phyloP scores from a whole-genome alignment of 1,139 yeast genomes.

The Debaryomyces nepalensis region DNA sequence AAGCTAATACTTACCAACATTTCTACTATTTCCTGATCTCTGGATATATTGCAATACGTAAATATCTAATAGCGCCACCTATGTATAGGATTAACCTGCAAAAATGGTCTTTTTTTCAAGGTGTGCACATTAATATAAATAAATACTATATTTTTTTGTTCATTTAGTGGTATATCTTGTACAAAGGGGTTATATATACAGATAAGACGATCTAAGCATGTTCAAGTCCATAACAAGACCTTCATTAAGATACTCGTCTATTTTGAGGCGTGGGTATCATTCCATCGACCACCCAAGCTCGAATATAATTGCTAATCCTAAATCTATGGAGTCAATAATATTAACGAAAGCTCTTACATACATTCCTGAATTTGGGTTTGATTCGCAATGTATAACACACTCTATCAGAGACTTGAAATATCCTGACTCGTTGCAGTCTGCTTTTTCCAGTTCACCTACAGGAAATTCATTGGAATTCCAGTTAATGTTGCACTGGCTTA shows the following conservation, averaged over 20 bases:
- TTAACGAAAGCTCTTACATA: slow-evolving; percentile 43
- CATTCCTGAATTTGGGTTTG: slow-evolving; percentile 76
- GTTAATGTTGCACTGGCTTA: slow-evolving; percentile 52
- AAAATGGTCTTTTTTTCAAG: neutral
- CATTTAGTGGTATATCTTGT: neutral
- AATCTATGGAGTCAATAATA: slow-evolving; percentile 38
- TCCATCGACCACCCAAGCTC: slow-evolving; percentile 42
- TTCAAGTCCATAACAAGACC: slow-evolving; percentile 7
- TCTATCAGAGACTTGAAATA: slow-evolving; percentile 67
- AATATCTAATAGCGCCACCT: slow-evolving; percentile 9
- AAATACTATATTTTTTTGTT: neutral
- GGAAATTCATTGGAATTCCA: slow-evolving; percentile 47
- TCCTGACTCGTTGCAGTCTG: slow-evolving; percentile 68
- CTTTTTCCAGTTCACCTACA: slow-evolving; percentile 44
- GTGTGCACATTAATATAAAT: slow-evolving; percentile 1
- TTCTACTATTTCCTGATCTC: neutral
- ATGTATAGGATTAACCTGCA: slow-evolving; percentile 7
- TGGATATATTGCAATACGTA: neutral
- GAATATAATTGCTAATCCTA: slow-evolving; percentile 35
- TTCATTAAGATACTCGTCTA: neutral
- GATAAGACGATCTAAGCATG: slow-evolving; percentile 2
- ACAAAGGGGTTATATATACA: neutral
- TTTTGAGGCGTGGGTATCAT: slow-evolving; percentile 30
- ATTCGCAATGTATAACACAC: slow-evolving; percentile 58
- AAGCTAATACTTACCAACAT: slow-evolving; percentile 6